Evolutionary conservation across 768 basidiomycete species (phyloP), one percentile per base, ranked within the genome.

Genomic region (Panaeolus cyanescens): DNA sequence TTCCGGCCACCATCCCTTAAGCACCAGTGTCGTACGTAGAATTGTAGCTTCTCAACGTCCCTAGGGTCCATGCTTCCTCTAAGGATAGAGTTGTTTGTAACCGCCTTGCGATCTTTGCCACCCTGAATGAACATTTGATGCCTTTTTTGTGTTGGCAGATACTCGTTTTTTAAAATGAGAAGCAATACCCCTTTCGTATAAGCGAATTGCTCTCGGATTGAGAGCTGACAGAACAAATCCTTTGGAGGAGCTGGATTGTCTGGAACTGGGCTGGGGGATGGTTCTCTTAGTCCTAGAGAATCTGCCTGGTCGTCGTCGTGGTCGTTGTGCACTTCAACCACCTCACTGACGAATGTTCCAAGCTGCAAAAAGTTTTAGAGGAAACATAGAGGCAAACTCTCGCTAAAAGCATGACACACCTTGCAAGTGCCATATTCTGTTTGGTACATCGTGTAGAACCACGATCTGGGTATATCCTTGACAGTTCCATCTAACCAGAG

Each of bases 121-220:
- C 89, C 89, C 58, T 74, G 79, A 69, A 92, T 80, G 64, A 88
- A 92, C 0, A 70, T 71, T 5, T 75, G 74, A 63, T 91, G 86
- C 22, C 78, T 78, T 28, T 65, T 65, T 59, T 63, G 67, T 2
- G 84, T 83, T 1, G 92, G 91, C 1, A 59, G 62, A 68, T 89
- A 92, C 32, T 69, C 65, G 32, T 82, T 82, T 32, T 79, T 80
- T 32, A 93, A 70, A 32, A 92, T 82, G 1, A 85, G 87, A 25
- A 67, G 72, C 40, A 93, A 73, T 13, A 92, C 77, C 1, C 85
- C 85, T 62, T 88, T 91, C 28, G 83, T 78, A 66, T 90, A 91
- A 10, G 75, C 80, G 59, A 93, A 84, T 64, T 93, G 90, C 36
- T 83, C 73, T 19, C 76, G 77, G 6, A 90, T 78, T 5, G 78